Base-by-base conservation (phyloP, 2,329 filamentous ascomycete genomes). In the Alternaria conjuncta region DNA sequence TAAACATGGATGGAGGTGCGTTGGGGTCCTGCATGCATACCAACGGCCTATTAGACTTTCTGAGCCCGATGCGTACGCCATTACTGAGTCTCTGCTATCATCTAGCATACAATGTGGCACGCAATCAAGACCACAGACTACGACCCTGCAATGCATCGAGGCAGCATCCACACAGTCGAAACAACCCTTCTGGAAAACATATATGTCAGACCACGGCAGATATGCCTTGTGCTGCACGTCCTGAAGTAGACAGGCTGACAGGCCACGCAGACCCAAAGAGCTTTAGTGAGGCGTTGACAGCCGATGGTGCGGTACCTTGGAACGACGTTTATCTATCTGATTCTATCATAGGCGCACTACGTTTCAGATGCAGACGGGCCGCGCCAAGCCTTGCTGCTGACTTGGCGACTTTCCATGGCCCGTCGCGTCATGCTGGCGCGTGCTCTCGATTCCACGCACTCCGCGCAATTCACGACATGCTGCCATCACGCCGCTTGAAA, bases 301-400 rank as follows among this genome's bases (percentile, higher is more conserved):
- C 20, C 44, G 51, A 60, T 61, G 61, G 57, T 65, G 60, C 60
- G 59, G 60, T 51, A 61, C 61, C 28, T 55, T 25, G 45, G 46
- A 62, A 57, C 43, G 47, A 53, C 56, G 49, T 30, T 64, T 58
- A 61, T 74, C 66, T 68, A 73, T 75, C 67, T 30, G 63, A 57
- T 60, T 74, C 66, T 68, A 73, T 75, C 67, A 60, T 55, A 69
- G 67, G 58, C 58, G 60, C 69, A 70, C 73, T 69, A 72, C 43
- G 74, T 75, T 75, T 77, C 74, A 75, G 60, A 43, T 41, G 20
- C 43, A 23, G n/a, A 32, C 18, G 61, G 45, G 43, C 21, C 45
- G 43, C 15, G 61, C 64, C 61, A 61, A 66, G 61, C 53, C 36
- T 47, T 55, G 10, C 61, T 59, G 61, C 61, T 62, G 53, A 21